Evolutionary conservation across 371 early-diverging fungal genomes (phyloP).

Genomic region (Apophysomyces elegans): DNA sequence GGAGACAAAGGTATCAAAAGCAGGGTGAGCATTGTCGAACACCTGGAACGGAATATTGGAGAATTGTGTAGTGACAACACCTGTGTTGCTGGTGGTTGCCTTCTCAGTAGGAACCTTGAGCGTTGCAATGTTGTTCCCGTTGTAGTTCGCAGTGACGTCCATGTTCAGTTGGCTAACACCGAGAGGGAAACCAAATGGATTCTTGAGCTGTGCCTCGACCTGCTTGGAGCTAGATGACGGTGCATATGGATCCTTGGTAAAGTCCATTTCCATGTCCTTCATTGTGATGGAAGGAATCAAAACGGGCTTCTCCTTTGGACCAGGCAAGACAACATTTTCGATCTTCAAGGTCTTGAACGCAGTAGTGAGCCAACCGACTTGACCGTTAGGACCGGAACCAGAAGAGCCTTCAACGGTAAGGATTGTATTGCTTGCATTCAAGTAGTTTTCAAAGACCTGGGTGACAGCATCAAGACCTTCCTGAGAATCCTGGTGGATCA

Average conservation of each 20-base stretch:
- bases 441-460: constrained; percentile 56
- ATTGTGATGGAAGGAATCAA: constrained; percentile 35
- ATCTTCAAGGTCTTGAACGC: constrained; percentile 59
- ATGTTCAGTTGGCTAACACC: constrained; percentile 51
- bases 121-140: constrained; percentile 42
- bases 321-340: constrained; percentile 50
- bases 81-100: constrained; percentile 45
- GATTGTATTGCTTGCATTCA: constrained; percentile 50
- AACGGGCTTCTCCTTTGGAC: constrained; percentile 20
- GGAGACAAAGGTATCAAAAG: constrained; percentile 50
- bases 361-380: constrained; percentile 60
- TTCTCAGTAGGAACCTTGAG: constrained; percentile 52
- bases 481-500: constrained; percentile 51
- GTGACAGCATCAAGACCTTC: constrained; percentile 58
- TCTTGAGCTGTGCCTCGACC: constrained; percentile 55
- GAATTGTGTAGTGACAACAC: constrained; percentile 53
- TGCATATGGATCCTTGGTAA: constrained; percentile 54
- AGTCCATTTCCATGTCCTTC: constrained; percentile 55
- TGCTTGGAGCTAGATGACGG: constrained; percentile 51
- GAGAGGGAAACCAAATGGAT: constrained; percentile 65
- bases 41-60: constrained; percentile 53
- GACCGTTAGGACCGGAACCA: constrained; percentile 56
- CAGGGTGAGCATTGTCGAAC: constrained; percentile 24
- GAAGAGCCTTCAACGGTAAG: constrained; percentile 57
- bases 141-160: constrained; percentile 38